Conservation (phyloP, 306 rosid species). For the Cercis canadensis region DNA sequence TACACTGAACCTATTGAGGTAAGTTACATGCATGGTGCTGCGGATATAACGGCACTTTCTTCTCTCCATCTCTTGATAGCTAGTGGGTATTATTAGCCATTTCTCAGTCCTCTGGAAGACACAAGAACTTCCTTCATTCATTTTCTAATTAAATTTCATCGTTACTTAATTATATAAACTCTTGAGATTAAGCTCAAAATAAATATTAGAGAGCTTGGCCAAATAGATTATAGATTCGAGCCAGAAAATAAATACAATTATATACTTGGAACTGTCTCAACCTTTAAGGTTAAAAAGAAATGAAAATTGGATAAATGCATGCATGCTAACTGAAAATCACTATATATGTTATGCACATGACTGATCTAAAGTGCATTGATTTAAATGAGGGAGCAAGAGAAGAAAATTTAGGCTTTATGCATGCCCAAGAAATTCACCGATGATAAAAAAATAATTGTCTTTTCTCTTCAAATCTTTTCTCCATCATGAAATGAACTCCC, state of each 20-base stretch:
- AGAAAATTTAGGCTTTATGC: conserved; percentile 32
- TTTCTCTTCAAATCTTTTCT: conserved; percentile 22
- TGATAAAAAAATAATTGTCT: neutral
- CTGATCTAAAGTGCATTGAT: conserved; percentile 28
- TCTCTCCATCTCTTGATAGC: conserved; percentile 19
- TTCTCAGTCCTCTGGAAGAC: conserved; percentile 12
- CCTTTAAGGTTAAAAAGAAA: conserved; percentile 26
- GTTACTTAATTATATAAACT: no score
- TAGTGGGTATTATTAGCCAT: conserved; percentile 15
- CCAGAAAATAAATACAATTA: no score
- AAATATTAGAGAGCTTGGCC: neutral
- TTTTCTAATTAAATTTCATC: neutral
- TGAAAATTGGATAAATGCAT: neutral
- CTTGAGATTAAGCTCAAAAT: no score
- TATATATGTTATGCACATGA: no score
- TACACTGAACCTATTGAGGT: conserved; percentile 41
- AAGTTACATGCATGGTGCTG: conserved; percentile 43
- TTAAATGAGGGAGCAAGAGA: conserved; percentile 34
- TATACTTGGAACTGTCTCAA: neutral
- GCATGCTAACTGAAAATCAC: no score
- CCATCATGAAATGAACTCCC: neutral
- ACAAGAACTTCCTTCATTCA: neutral
- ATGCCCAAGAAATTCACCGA: conserved; percentile 30
- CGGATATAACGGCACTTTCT: conserved; percentile 52
- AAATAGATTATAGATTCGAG: no score